A percentile compares a stretch with the other conserved stretches of the same genome.
Conservation (phyloP, 163 green algal species). For the Dunaliella salina region DNA sequence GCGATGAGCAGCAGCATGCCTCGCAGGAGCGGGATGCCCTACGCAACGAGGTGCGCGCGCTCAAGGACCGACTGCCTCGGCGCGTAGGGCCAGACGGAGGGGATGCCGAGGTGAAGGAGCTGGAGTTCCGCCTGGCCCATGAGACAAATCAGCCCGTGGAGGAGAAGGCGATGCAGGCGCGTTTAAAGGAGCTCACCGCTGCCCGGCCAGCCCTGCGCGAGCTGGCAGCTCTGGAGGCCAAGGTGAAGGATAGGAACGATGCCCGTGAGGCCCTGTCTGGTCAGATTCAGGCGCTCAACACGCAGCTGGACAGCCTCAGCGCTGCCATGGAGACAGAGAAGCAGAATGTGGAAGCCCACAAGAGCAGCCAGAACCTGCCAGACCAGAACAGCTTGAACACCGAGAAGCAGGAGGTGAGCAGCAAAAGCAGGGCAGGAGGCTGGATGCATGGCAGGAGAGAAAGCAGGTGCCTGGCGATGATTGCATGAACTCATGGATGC, state of each 20-base stretch:
- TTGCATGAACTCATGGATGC: too few species aligned
- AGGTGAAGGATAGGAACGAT: slow-evolving; percentile 30
- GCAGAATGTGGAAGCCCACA: slow-evolving; percentile 15
- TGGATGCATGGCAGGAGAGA: not conserved
- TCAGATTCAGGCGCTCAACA: slow-evolving; percentile 33
- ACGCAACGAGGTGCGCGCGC: slow-evolving; percentile 33
- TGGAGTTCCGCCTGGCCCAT: slow-evolving; percentile 53
- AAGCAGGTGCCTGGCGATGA: not conserved
- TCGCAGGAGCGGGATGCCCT: slow-evolving; percentile 40
- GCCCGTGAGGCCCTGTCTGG: slow-evolving; percentile 18
- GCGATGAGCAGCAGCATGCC: slow-evolving; percentile 42
- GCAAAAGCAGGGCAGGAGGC: not conserved
- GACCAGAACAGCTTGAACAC: slow-evolving; percentile 34
- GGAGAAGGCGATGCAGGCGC: slow-evolving; percentile 39
- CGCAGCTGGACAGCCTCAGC: slow-evolving; percentile 40
- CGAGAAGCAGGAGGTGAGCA: slow-evolving; percentile 37
- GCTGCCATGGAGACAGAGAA: slow-evolving; percentile 25
- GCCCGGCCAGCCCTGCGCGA: slow-evolving; percentile 15
- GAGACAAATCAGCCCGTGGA: slow-evolving; percentile 35
- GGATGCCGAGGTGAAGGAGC: slow-evolving; percentile 25
- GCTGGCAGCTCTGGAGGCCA: slow-evolving; percentile 17
- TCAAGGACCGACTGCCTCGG: slow-evolving; percentile 30
- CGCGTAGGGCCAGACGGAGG: slow-evolving; percentile 36
- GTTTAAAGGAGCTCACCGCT: slow-evolving; percentile 27
- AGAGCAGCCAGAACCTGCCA: slow-evolving; percentile 19